Percentiles rank a stretch among this genome's conserved stretches.
Evolutionary conservation across 2,329 filamentous ascomycete genomes (phyloP).

Genomic region (Trichoderma polysporum): DNA sequence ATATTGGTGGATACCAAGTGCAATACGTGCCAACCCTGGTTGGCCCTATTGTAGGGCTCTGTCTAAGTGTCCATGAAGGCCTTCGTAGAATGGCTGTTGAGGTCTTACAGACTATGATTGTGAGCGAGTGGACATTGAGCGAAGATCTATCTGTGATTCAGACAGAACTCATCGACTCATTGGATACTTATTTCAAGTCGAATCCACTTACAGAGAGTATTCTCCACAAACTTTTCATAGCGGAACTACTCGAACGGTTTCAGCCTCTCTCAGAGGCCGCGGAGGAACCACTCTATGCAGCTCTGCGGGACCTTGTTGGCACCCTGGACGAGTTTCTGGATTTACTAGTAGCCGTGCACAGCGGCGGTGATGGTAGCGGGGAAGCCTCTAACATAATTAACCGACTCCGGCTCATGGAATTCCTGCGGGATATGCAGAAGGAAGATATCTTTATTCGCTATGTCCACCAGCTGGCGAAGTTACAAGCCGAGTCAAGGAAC

Average conservation of each 20-base stretch:
- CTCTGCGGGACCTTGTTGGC: conserved; percentile 74
- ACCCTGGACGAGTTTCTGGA: conserved; percentile 91
- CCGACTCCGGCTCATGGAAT: conserved; percentile 89
- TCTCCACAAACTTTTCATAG: conserved; percentile 87
- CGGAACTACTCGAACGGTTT: conserved; percentile 80
- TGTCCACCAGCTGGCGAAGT: conserved; percentile 81
- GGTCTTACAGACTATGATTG: conserved; percentile 95
- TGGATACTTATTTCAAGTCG: conserved; percentile 86
- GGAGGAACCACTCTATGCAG: conserved; percentile 72
- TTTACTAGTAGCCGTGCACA: conserved; percentile 85
- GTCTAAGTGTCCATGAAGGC: conserved; percentile 91
- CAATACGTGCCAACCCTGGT: conserved; percentile 95
- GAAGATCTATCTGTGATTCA: conserved; percentile 89
- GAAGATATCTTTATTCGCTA: conserved; percentile 96
- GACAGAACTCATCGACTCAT: conserved; percentile 92
- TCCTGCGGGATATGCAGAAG: conserved; percentile 93
- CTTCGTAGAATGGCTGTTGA: conserved; percentile 87
- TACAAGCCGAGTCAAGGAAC: conserved; percentile 75
- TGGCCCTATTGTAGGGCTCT: conserved; percentile 87
- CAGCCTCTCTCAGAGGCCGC: conserved; percentile 63
- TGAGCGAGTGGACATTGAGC: conserved; percentile 95
- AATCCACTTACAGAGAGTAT: conserved; percentile 86
- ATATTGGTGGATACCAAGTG: conserved; percentile 95
- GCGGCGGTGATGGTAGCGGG: conserved; percentile 66
- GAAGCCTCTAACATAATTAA: conserved; percentile 85